These are phyloP conservation scores for Camillea tinctor DNA, from an alignment of 2,329 filamentous ascomycete genomes.

Conservation along the genomic window DNA sequence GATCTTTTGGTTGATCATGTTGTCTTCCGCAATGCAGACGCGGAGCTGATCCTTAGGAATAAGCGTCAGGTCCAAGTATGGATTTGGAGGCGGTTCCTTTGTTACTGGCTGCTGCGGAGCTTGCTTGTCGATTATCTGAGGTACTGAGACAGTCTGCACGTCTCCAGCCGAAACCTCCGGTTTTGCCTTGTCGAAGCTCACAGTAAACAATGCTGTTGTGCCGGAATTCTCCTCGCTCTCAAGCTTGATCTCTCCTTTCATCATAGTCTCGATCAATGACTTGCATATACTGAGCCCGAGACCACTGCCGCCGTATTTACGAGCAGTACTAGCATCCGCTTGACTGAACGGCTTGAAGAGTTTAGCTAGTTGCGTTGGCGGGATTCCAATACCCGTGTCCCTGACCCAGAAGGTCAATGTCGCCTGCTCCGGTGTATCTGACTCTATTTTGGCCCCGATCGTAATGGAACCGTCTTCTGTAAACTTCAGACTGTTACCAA, in stretches of 20 bases:
- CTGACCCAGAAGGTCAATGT: constrained; percentile 81
- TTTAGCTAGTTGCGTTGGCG: constrained; percentile 76
- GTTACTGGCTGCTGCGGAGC: constrained; percentile 36
- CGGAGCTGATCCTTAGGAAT: constrained; percentile 76
- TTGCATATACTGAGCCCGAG: constrained; percentile 93
- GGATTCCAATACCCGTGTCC: constrained; percentile 90
- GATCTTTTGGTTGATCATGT: constrained; percentile 91
- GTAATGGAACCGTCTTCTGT: constrained; percentile 84
- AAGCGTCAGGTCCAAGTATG: constrained; percentile 65
- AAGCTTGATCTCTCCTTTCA: constrained; percentile 81
- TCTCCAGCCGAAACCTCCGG: constrained; percentile 58
- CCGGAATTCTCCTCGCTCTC: constrained; percentile 72
- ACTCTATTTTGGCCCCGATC: constrained; percentile 71
- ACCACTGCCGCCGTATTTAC: constrained; percentile 89
- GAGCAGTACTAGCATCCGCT: constrained; percentile 84
- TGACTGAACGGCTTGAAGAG: constrained; percentile 92
- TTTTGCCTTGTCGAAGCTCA: constrained; percentile 81
- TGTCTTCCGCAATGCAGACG: constrained; percentile 93
- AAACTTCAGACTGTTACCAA: constrained; percentile 93
- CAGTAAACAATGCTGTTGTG: constrained; percentile 73
- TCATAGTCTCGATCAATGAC: constrained; percentile 87
- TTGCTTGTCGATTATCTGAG: constrained; percentile 41
- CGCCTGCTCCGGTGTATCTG: constrained; percentile 67
- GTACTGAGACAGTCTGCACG: constrained; percentile 40
- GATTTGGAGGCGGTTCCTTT: constrained; percentile 39